These are phyloP conservation scores for Musa troglodytarum DNA, from an alignment of 176 grass and related monocot species.

Conservation along the genomic window DNA sequence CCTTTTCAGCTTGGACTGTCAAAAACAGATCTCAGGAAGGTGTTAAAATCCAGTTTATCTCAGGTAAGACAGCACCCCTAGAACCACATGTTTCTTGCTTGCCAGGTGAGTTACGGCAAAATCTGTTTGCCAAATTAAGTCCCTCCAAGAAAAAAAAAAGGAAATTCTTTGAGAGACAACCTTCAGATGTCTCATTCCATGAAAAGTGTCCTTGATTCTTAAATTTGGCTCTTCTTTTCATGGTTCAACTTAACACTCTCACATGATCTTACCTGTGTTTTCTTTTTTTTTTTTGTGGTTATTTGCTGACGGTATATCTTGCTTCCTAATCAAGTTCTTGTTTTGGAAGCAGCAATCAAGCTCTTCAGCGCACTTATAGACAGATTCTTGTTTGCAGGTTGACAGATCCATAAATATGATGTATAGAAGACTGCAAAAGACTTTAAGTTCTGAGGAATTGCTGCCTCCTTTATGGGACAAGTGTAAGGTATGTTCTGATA, in stretches of 20 bases:
- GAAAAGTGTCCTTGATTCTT: too few relatives aligned
- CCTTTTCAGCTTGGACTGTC: constrained; percentile 90
- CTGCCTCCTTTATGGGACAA: constrained; percentile 89
- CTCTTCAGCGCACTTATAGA: constrained; percentile 6
- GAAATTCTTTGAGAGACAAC: neutral
- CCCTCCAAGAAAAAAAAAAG: neutral
- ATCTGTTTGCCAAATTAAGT: neutral
- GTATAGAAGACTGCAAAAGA: constrained; percentile 88
- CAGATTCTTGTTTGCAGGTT: constrained; percentile 41
- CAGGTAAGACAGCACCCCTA: neutral
- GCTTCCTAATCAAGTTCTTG: neutral
- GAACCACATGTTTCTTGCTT: neutral
- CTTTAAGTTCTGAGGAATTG: constrained; percentile 71
- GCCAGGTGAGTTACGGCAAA: neutral
- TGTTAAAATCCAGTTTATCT: constrained; percentile 80
- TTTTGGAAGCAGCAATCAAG: neutral
- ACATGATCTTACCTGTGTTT: neutral
- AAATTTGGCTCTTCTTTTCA: neutral
- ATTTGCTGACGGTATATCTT: neutral
- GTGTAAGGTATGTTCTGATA: constrained; percentile 53
- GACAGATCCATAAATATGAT: constrained; percentile 79
- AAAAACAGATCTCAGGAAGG: constrained; percentile 82
- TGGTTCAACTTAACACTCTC: neutral
- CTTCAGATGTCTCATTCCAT: neutral
- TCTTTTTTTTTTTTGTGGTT: neutral